Conservation (phyloP, 2,329 filamentous ascomycete species). For the Fusarium incarnatum region DNA sequence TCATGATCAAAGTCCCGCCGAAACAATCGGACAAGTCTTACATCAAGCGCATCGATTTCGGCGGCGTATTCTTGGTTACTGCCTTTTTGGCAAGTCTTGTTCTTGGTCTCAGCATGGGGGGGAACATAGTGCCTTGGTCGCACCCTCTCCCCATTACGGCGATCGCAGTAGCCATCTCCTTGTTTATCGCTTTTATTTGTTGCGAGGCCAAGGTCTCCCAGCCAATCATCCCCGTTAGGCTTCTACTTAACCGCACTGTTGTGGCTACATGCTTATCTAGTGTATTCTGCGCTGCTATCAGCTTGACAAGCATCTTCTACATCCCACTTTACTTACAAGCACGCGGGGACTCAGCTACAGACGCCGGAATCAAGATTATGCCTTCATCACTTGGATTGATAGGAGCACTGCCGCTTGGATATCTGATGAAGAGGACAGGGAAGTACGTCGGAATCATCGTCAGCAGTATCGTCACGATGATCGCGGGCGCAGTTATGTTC, state of each 20-base stretch:
- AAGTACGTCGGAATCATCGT: conserved; percentile 61
- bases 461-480: conserved; percentile 50
- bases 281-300: conserved; percentile 76
- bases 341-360: conserved; percentile 71
- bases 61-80: conserved; percentile 72
- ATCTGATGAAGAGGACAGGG: conserved; percentile 79
- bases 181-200: conserved; percentile 71
- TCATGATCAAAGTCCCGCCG: conserved; percentile 64
- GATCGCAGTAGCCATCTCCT: conserved; percentile 68
- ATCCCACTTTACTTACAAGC: conserved; percentile 82
- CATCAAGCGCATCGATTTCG: conserved; percentile 77
- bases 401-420: conserved; percentile 72
- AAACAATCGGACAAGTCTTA: conserved; percentile 74
- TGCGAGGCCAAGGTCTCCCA: conserved; percentile 72
- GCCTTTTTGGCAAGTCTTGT: conserved; percentile 74
- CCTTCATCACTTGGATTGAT: conserved; percentile 74
- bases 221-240: conserved; percentile 80
- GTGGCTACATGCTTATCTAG: conserved; percentile 77
- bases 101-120: conserved; percentile 79
- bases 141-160: conserved; percentile 75
- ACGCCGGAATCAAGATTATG: conserved; percentile 73
- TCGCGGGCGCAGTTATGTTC: conserved; percentile 52
- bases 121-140: conserved; percentile 77
- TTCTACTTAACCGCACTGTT: conserved; percentile 77
- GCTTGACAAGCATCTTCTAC: conserved; percentile 67